Evolutionary conservation across 177 flowering plant genomes (phyloP).

Genomic region (Vitis hybrid): DNA sequence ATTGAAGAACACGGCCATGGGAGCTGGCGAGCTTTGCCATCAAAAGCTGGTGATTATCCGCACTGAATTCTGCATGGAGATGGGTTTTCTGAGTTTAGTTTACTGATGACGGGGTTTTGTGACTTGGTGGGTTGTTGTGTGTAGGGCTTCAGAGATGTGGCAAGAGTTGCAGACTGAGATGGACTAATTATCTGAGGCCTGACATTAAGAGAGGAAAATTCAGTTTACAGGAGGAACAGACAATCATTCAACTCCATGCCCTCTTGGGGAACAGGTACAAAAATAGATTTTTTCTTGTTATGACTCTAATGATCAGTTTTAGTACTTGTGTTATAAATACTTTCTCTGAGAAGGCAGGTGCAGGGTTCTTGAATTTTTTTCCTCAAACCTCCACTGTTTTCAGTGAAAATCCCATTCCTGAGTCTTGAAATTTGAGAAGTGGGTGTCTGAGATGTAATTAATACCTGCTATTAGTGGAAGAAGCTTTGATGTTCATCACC

Average conservation of each 20-base stretch:
- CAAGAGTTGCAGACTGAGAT: constrained; percentile 86
- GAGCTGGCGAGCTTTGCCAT: constrained; percentile 87
- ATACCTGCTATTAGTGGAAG: no score
- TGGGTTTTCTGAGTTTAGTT: neutral
- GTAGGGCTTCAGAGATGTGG: constrained; percentile 91
- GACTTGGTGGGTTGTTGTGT: neutral
- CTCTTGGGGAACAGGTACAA: constrained; percentile 79
- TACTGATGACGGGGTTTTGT: neutral
- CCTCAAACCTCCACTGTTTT: no score
- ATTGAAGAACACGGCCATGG: constrained; percentile 89
- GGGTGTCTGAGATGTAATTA: no score
- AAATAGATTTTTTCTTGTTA: neutral
- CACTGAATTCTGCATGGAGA: no score
- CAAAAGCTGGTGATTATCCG: constrained; percentile 64
- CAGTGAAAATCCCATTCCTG: no score
- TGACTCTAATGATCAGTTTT: neutral
- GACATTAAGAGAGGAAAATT: constrained; percentile 91
- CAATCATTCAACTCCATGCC: constrained; percentile 90
- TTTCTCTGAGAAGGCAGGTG: no score
- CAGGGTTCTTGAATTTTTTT: no score
- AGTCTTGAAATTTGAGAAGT: no score
- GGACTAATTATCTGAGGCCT: constrained; percentile 87
- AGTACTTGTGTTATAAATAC: no score
- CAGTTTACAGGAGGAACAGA: constrained; percentile 82
- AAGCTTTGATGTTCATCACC: no score